Base-by-base conservation (phyloP, 2,329 filamentous ascomycete genomes). In the Venturia nashicola region DNA sequence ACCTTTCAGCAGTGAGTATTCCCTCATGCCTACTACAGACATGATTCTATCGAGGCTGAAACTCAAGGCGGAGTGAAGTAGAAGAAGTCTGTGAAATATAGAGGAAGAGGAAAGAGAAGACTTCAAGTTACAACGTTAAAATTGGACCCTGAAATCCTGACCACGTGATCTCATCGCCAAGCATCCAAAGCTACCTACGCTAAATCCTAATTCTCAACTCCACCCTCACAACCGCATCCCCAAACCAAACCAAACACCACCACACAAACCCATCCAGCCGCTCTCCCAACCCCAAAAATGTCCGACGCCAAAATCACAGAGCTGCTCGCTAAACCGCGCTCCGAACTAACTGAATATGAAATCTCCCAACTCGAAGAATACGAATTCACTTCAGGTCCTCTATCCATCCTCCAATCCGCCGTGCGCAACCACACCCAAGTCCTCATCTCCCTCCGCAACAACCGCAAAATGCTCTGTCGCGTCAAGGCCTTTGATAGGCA, bases 401-500 rank as follows among this genome's bases (percentile, higher is more conserved):
- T 97, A 57, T 97, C 91, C 5, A 94, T 99, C 72, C 89, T 99
- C 66, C 93, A 97, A 79, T 97, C 94, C 65, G 94, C 94, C 68
- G 94, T 97, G 65, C 90, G 92, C 75, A 90, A 89, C 68, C 93
- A 97, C 80, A 90, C 89, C 54, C 94, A 97, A 79, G 93, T 99
- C 67, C 86, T 99, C 68, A 97, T 99, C 74, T 96, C 91, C 63
- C 93, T 93, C 79, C 91, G 94, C 69, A 97, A 96, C 84, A 97
- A 97, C 82, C 89, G 93, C 78, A 99, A 99, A 82, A 83, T 99
- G 59, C 87, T 99, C 64, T 94, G 93, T 61, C 89, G 94, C 68
- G 93, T 99, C 73, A 99, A 99, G 82, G 94, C 94, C 7, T 99
- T 99, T 75, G 94, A 99, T 78, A 84, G 94, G 66, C 94, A 99